Conservation (phyloP, 139 green algal genomes). For the Chlorella vulgaris region DNA sequence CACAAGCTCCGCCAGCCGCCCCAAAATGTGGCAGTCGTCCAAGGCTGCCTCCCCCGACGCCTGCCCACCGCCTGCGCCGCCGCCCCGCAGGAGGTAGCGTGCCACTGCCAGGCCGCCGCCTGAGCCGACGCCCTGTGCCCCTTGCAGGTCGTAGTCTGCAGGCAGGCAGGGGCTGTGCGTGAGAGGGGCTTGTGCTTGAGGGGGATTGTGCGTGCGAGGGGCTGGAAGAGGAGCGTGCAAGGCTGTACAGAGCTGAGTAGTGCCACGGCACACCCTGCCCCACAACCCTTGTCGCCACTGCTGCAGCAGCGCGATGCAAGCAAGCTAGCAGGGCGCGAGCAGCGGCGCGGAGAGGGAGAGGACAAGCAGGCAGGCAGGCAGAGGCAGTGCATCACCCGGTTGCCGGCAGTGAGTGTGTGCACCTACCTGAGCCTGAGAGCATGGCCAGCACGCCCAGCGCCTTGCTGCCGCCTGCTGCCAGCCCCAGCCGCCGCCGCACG, state of each 20-base stretch:
- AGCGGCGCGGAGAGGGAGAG: no score
- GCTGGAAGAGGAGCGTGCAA: neutral
- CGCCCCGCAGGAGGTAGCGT: constrained; percentile 28
- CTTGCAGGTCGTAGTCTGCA: constrained; percentile 49
- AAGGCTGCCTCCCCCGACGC: neutral
- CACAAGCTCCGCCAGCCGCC: neutral
- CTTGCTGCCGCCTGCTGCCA: constrained; percentile 13
- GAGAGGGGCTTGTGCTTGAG: neutral
- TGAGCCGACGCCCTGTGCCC: constrained; percentile 39
- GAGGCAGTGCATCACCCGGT: neutral
- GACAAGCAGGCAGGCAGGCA: neutral
- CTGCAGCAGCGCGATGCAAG: no score
- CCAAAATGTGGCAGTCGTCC: neutral
- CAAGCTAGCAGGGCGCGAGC: no score
- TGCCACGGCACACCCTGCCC: no score
- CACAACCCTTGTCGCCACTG: no score
- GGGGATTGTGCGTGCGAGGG: neutral
- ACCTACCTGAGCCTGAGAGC: constrained; percentile 34
- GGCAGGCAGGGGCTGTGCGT: neutral
- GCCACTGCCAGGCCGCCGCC: constrained; percentile 24
- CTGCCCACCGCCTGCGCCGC: neutral
- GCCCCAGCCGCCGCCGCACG: constrained; percentile 38
- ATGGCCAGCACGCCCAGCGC: constrained; percentile 41
- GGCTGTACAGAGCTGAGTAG: no score
- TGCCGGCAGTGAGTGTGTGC: neutral